Evolutionary conservation across 306 rosid species (phyloP).

Genomic region (Malus sieversii): DNA sequence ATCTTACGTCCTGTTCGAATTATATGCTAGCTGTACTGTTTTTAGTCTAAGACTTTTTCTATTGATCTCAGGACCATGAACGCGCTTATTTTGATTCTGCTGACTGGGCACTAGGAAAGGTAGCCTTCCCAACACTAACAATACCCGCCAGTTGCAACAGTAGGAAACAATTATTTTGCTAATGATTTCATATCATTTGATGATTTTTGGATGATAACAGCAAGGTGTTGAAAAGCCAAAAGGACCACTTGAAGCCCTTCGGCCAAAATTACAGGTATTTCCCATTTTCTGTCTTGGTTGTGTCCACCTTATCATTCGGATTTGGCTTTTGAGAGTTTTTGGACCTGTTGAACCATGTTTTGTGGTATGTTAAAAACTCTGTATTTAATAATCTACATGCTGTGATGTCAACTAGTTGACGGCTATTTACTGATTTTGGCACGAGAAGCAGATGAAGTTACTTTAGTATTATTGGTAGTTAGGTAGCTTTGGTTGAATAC

Average conservation of each 20-base stretch:
- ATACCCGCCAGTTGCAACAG: slow-evolving; percentile 3
- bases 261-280: slow-evolving; percentile 84
- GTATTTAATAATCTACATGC: neutral
- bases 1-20: neutral
- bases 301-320: neutral
- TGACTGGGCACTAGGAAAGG: slow-evolving; percentile 99
- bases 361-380: neutral
- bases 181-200: slow-evolving; percentile 2
- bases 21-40: neutral
- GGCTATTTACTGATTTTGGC: neutral
- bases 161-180: slow-evolving; percentile 1
- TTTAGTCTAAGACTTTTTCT: slow-evolving; percentile 17
- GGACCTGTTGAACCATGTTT: slow-evolving; percentile 4
- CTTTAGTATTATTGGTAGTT: neutral
- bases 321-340: neutral
- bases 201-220: slow-evolving; percentile 34
- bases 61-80: slow-evolving; percentile 74
- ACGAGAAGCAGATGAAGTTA: neutral
- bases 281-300: neutral
- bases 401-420: neutral
- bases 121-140: slow-evolving; percentile 17
- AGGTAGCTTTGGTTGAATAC: neutral
- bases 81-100: slow-evolving; percentile 98
- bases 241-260: slow-evolving; percentile 96
- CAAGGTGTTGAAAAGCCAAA: slow-evolving; percentile 94